Base-by-base conservation (phyloP, 345 rosid species). In the Alliaria petiolata region DNA sequence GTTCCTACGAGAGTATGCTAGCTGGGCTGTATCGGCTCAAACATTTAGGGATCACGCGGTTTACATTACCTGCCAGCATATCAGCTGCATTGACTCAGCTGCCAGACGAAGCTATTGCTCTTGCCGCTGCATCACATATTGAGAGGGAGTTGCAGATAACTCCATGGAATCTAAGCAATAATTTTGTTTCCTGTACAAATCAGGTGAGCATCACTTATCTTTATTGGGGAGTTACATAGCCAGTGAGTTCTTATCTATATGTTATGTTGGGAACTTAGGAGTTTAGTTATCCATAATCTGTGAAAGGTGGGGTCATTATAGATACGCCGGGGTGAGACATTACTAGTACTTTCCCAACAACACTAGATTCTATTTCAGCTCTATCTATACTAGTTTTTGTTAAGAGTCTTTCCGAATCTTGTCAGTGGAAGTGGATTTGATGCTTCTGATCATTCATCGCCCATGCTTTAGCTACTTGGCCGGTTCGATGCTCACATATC, bases 101-200 rank as follows among this genome's bases (percentile, higher is more conserved):
- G 26, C 99, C 99, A 61, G 92, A 81, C 36, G 97, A 91, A 81
- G 96, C 97, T 71, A 87, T 95, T 76, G 95, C 93, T 74, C 81
- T 95, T 60, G 99, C 99, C 79, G 97, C 93, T 82, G 99, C 97
- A 30, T 89, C 96, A 22, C 97, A 91, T 71, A 91, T 95, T 59
- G 99, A 91, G 79, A 83, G 99, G 80, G 99, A 91, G 81, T 78
- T 95, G 75, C 93, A 88, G 84, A 91, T 95, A 42, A 89, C 96
- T 79, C 95, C 97, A 40, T 91, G 98, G 98, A 93, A 85, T 80
- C 83, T 93, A 66, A 93, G 98, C 74, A 83, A 87, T 83, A 93
- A 91, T 75, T 93, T 91, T 83, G 97, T 93, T 76, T 85, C 96
- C 42, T 91, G 98, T 82, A 89, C 87, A 72, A 85, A 79, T 87